Evolutionary conservation across 2,329 filamentous ascomycete genomes (phyloP).

Genomic region (Fusarium sambucinum): DNA sequence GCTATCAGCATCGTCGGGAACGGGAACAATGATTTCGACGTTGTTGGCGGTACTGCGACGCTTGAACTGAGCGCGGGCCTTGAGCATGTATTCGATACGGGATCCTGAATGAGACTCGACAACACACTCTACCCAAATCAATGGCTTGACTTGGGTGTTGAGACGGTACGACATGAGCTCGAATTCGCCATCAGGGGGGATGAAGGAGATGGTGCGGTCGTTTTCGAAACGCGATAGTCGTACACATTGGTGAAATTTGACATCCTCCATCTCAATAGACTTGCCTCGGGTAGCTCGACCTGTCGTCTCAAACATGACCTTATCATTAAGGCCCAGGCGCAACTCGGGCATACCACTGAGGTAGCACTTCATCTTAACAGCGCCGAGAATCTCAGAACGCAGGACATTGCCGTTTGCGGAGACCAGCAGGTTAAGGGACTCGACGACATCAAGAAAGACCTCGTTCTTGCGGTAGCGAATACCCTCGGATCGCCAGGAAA

Average conservation of each 20-base stretch:
- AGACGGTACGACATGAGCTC: conserved; percentile 99
- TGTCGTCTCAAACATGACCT: conserved; percentile 99
- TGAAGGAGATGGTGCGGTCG: conserved; percentile 98
- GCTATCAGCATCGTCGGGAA: conserved; percentile 96
- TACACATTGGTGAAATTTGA: conserved; percentile 99
- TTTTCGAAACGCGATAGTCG: conserved; percentile 96
- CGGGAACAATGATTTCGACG: conserved; percentile 96
- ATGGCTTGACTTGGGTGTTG: conserved; percentile 97
- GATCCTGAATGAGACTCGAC: conserved; percentile 96
- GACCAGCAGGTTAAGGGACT: conserved; percentile 95
- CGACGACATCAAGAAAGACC: conserved; percentile 97
- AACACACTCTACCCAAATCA: conserved; percentile 99
- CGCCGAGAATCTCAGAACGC: conserved; percentile 94
- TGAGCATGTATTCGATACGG: conserved; percentile 98
- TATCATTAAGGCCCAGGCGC: conserved; percentile 94
- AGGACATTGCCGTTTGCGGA: conserved; percentile 95
- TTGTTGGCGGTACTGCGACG: conserved; percentile 97
- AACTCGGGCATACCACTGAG: conserved; percentile 98
- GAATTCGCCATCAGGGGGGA: conserved; percentile 97
- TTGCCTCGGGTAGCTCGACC: conserved; percentile 94
- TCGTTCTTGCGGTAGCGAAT: conserved; percentile 99
- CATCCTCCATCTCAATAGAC: conserved; percentile 99
- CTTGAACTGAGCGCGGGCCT: conserved; percentile 98
- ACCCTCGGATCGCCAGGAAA: conserved; percentile 97
- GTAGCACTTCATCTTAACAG: conserved; percentile 99